Base-by-base conservation (phyloP, 2,329 filamentous ascomycete species). In the Pseudogymnoascus sp. region DNA sequence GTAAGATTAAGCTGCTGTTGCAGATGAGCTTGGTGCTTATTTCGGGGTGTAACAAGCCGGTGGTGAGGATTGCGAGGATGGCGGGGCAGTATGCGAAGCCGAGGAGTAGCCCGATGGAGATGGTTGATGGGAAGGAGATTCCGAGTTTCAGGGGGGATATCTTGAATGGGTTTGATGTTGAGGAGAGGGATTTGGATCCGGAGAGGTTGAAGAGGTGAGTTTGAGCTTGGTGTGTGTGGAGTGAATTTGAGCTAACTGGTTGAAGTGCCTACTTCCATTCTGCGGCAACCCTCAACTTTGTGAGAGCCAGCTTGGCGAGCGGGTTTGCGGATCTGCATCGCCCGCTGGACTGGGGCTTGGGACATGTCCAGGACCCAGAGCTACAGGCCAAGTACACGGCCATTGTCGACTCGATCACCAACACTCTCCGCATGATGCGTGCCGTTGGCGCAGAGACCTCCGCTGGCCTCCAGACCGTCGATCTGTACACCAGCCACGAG, bases 81-180 rank as follows among this genome's bases (percentile, higher is more conserved):
- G 95, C 95, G 11, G 95, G 95, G 3, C 95, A 99, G 80, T 99
- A 96, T 72, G 95, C 95, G 31, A 99, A 99, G 78, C 95, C 93
- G 2, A 82, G 95, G 63, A 96, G 91, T 3, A 96, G 89, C 70
- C 90, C 93, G 0, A 93, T 86, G 38, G 95, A 99, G 78, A 83
- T 86, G 1, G 79, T 96, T 60, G 81, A 96, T 67, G 93, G 92
- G 61, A 84, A 85, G 65, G 85, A 91, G 72, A 89, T 96, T 62
- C 90, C 91, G 3, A 95, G 90, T 43, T 99, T 98, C 82, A 84
- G 95, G 61, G 95, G 95, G 14, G 95, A 99, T 70, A 98, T 98
- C 65, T 82, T 99, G 67, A 99, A 99, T 73, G 93, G 93, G 26
- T 96, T 88, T 77, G 83, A 86, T 38, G 78, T 86, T 0, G 85